Percentiles rank a stretch among this genome's conserved stretches.
phyloP scores from a whole-genome alignment of 169 alveolate species.

The Eimeria praecox region DNA sequence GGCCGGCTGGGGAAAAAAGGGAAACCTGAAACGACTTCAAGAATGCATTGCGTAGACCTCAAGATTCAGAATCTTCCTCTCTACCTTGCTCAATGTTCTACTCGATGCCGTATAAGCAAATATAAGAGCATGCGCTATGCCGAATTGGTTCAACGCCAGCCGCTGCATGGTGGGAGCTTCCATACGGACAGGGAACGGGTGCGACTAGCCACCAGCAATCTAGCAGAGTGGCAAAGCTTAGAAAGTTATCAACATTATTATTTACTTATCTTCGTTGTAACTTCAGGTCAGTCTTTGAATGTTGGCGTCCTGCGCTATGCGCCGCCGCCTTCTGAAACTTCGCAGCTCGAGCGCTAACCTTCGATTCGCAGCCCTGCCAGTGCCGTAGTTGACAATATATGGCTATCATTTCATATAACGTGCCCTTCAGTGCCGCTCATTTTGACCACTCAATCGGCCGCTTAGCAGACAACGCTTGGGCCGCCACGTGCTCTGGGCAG shows the following conservation, averaged over 20 bases:
- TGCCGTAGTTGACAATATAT: background rate
- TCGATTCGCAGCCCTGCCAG: conserved; percentile 56
- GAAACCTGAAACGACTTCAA: background rate
- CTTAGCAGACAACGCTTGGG: conserved; percentile 19
- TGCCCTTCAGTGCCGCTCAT: background rate
- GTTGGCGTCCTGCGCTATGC: conserved; percentile 25
- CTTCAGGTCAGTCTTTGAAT: conserved; percentile 60
- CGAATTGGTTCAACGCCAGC: conserved; percentile 45
- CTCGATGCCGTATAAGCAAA: background rate
- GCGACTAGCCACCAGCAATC: conserved; percentile 22
- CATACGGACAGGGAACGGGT: conserved; percentile 15
- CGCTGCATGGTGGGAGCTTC: conserved; percentile 59
- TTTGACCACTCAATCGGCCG: conserved; percentile 10
- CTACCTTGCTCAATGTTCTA: background rate
- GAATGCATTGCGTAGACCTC: background rate
- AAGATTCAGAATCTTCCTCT: background rate
- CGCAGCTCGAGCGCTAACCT: conserved; percentile 73
- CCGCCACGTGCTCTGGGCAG: conserved; percentile 7
- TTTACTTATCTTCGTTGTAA: background rate
- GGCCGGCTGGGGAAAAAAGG: background rate
- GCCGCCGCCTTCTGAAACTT: conserved; percentile 15
- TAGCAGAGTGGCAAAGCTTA: conserved; percentile 7
- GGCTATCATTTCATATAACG: background rate
- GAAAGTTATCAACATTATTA: background rate
- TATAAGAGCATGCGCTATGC: conserved; percentile 30